Evolutionary conservation across 73 alveolate genomes (phyloP).

Genomic region (Uronychia setigera): DNA sequence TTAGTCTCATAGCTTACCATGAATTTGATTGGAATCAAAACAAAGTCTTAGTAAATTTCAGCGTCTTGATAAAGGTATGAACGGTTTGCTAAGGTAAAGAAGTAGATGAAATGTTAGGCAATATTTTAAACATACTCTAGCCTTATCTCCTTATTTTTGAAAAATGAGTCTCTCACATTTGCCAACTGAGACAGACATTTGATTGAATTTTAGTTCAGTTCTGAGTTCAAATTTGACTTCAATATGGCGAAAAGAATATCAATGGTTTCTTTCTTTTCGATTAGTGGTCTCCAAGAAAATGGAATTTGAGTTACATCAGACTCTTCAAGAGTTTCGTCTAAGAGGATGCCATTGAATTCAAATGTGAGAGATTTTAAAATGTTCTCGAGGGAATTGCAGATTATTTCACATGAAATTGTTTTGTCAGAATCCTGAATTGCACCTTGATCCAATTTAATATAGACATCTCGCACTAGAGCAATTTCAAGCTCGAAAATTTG

Average conservation of each 20-base stretch:
- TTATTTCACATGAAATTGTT: too few relatives aligned
- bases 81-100: neutral
- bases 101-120: neutral
- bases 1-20: neutral
- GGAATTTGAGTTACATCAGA: slow-evolving; percentile 41
- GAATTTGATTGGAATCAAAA: neutral
- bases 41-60: neutral
- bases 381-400: neutral
- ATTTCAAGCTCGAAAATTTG: slow-evolving; percentile 4
- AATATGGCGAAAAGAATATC: neutral
- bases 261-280: slow-evolving; percentile 16
- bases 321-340: slow-evolving; percentile 59
- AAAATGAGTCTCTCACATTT: slow-evolving; percentile 17
- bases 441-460: neutral
- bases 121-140: slow-evolving; percentile 13
- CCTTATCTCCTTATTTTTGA: slow-evolving; percentile 30
- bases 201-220: neutral
- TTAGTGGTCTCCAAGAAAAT: slow-evolving; percentile 45
- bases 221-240: neutral
- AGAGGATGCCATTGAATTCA: slow-evolving; percentile 41
- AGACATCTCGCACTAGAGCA: neutral
- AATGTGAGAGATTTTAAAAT: slow-evolving; percentile 20
- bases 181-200: slow-evolving; percentile 41
- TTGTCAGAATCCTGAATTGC: too few relatives aligned
- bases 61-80: neutral